These are phyloP conservation scores for Rhizopogon vinicolor DNA, from an alignment of 768 basidiomycete species.

Conservation along the genomic window DNA sequence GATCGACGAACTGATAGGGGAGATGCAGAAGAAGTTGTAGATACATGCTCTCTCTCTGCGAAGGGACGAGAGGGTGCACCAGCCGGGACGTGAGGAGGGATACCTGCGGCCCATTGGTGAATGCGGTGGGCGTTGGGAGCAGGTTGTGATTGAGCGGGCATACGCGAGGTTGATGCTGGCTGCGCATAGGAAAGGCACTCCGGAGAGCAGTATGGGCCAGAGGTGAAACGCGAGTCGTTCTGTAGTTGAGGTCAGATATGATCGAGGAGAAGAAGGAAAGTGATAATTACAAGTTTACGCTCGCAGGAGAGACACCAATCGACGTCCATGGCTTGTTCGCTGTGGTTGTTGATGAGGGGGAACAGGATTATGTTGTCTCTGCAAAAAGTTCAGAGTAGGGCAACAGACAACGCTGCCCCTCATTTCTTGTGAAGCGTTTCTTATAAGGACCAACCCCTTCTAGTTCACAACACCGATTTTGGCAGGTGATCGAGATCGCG, in stretches of 20 bases:
- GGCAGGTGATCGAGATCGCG: slow-evolving; percentile 13
- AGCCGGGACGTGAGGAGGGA: slow-evolving; percentile 27
- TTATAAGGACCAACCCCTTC: slow-evolving; percentile 27
- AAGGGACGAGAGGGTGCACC: slow-evolving; percentile 26
- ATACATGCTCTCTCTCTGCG: slow-evolving; percentile 8
- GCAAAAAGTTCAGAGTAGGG: slow-evolving; percentile 10
- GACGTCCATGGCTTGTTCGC: slow-evolving; percentile 44
- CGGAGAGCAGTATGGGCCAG: slow-evolving; percentile 53
- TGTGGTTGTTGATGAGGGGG: background rate
- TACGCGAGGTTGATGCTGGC: slow-evolving; percentile 25
- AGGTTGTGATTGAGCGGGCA: background rate
- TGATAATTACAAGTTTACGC: slow-evolving; percentile 46
- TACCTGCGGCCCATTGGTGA: slow-evolving; percentile 25
- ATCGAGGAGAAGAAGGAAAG: background rate
- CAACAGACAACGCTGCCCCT: slow-evolving; percentile 8
- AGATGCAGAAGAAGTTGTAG: background rate
- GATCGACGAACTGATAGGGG: background rate
- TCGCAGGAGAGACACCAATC: slow-evolving; percentile 72
- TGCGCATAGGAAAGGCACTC: slow-evolving; percentile 33
- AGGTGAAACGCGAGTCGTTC: slow-evolving; percentile 10
- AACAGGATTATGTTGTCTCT: background rate
- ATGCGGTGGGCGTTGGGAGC: slow-evolving; percentile 13
- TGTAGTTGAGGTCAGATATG: slow-evolving; percentile 9
- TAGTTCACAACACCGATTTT: slow-evolving; percentile 6
- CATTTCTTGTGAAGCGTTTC: slow-evolving; percentile 5